These are phyloP conservation scores for Phialocephala subalpina DNA, from an alignment of 2,329 filamentous ascomycete genomes.

Conservation along the genomic window DNA sequence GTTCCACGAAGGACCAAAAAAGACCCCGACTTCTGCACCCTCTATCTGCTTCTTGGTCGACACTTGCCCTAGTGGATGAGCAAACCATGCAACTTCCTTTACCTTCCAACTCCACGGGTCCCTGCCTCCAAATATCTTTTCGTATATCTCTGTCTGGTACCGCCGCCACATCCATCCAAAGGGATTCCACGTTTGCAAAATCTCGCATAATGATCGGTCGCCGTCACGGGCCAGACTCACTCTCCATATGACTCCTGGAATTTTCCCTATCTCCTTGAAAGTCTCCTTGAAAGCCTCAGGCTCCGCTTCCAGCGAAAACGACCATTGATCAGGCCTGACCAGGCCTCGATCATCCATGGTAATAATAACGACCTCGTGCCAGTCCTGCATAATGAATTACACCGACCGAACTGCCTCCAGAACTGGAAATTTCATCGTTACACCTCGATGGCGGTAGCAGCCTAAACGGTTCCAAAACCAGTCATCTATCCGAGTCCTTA, in stretches of 20 bases:
- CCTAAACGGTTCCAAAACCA: neutral
- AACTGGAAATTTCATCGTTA: neutral
- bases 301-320: neutral
- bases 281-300: neutral
- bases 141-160: neutral
- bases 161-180: neutral
- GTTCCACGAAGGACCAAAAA: no score
- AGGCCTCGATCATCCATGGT: neutral
- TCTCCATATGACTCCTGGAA: slow-evolving; percentile 1
- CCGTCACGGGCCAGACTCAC: neutral
- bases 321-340: slow-evolving; percentile 8
- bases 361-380: neutral
- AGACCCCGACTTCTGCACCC: neutral
- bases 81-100: neutral
- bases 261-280: neutral
- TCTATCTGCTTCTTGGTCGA: neutral
- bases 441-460: neutral
- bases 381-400: neutral
- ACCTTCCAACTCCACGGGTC: neutral
- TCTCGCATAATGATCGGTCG: neutral
- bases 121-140: neutral
- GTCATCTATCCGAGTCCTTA: neutral
- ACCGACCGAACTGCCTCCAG: neutral
- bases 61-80: neutral
- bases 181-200: neutral